Evolutionary conservation across 352 stramenopile species (phyloP).

Genomic region (Elongisporangium undulatum): DNA sequence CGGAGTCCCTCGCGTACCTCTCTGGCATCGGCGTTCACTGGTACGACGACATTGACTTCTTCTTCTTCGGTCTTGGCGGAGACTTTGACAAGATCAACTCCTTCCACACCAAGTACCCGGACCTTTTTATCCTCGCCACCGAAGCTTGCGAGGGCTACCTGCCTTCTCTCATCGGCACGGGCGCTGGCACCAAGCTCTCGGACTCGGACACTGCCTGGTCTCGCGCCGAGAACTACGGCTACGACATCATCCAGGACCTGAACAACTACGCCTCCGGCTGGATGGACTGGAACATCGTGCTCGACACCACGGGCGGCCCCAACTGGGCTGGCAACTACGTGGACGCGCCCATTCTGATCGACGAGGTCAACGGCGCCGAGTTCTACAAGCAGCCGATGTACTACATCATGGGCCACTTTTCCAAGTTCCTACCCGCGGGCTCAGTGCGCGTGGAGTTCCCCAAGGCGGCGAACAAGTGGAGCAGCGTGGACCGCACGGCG

Average conservation of each 20-base stretch:
- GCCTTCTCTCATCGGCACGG: slow-evolving; percentile 20
- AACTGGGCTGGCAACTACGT: slow-evolving; percentile 49
- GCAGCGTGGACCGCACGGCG: slow-evolving; percentile 23
- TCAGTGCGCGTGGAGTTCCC: slow-evolving; percentile 35
- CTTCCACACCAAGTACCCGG: slow-evolving; percentile 29
- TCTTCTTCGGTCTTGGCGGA: slow-evolving; percentile 11
- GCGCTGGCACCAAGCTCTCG: slow-evolving; percentile 23
- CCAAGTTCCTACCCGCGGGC: slow-evolving; percentile 51
- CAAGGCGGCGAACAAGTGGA: slow-evolving; percentile 10
- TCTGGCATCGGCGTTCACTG: slow-evolving; percentile 82
- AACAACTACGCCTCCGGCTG: slow-evolving; percentile 47
- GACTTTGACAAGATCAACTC: slow-evolving; percentile 31
- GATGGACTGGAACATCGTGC: slow-evolving; percentile 75
- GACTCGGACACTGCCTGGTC: slow-evolving; percentile 29
- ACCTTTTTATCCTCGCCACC: slow-evolving; percentile 63
- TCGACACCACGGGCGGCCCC: slow-evolving; percentile 36
- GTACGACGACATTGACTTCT: slow-evolving; percentile 50
- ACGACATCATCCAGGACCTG: slow-evolving; percentile 68
- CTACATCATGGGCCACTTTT: slow-evolving; percentile 65
- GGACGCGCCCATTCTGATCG: slow-evolving; percentile 43
- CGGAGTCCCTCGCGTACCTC: slow-evolving; percentile 52
- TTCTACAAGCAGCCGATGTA: slow-evolving; percentile 76
- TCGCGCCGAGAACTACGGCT: slow-evolving; percentile 41
- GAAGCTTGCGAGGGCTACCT: slow-evolving; percentile 62
- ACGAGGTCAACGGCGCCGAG: slow-evolving; percentile 27